phyloP scores from a whole-genome alignment of 139 green algal genomes.

The Eudorina sp. region DNA sequence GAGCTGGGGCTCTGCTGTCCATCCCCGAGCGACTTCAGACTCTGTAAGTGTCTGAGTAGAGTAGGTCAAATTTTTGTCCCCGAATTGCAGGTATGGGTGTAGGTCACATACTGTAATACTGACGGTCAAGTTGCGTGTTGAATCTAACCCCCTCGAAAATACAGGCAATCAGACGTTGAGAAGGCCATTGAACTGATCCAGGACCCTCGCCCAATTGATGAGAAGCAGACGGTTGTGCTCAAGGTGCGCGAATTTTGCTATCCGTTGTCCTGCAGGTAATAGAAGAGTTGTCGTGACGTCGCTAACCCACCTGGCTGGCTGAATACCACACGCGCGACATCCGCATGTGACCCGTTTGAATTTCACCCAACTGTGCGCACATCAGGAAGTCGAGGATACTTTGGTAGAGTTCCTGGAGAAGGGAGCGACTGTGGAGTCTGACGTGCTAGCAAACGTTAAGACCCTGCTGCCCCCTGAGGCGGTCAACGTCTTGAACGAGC shows the following conservation, averaged over 20 bases:
- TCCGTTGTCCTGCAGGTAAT: too few relatives aligned
- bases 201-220: constrained; percentile 74
- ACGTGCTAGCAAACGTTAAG: constrained; percentile 74
- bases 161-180: constrained; percentile 68
- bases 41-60: constrained; percentile 53
- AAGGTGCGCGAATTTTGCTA: constrained; percentile 51
- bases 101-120: background rate
- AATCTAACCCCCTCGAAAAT: background rate
- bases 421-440: constrained; percentile 70
- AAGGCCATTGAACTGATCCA: constrained; percentile 64
- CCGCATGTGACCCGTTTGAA: too few relatives aligned
- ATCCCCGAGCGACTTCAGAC: constrained; percentile 62
- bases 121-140: too few relatives aligned
- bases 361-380: too few relatives aligned
- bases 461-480: constrained; percentile 60
- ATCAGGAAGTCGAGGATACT: constrained; percentile 75
- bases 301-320: too few relatives aligned
- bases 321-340: too few relatives aligned
- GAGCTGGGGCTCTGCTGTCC: constrained; percentile 65
- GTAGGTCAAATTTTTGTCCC: background rate
- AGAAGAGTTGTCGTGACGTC: too few relatives aligned
- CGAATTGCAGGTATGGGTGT: background rate
- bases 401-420: constrained; percentile 73
- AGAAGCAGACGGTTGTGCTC: constrained; percentile 74
- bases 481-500: constrained; percentile 59